These are phyloP conservation scores for Escovopsis weberi DNA, from an alignment of 2,329 filamentous ascomycete genomes.

Conservation along the genomic window DNA sequence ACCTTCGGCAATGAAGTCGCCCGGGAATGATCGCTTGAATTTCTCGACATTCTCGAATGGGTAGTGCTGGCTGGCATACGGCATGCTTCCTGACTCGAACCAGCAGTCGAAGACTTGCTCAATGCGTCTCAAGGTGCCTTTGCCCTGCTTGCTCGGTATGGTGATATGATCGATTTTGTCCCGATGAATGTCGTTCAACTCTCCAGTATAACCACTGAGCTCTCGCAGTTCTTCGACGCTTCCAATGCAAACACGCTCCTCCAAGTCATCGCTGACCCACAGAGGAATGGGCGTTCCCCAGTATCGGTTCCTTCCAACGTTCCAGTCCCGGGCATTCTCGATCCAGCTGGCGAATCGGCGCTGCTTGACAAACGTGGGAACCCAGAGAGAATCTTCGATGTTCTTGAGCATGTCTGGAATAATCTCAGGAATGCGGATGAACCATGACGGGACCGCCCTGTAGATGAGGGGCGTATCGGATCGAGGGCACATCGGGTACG, in stretches of 20 bases:
- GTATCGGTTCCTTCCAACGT: conserved; percentile 83
- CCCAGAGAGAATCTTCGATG: conserved; percentile 83
- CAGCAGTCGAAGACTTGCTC: conserved; percentile 93
- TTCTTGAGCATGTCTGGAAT: conserved; percentile 83
- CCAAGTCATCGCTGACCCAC: conserved; percentile 81
- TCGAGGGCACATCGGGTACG: conserved; percentile 84
- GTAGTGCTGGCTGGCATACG: conserved; percentile 81
- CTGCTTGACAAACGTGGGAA: conserved; percentile 80
- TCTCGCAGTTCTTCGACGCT: conserved; percentile 73
- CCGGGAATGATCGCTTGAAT: conserved; percentile 71
- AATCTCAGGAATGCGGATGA: conserved; percentile 73
- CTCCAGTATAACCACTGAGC: conserved; percentile 72
- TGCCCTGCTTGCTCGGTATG: conserved; percentile 79
- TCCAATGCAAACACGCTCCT: conserved; percentile 75
- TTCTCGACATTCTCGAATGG: conserved; percentile 79
- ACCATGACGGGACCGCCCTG: conserved; percentile 86
- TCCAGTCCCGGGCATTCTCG: conserved; percentile 82
- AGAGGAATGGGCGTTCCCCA: conserved; percentile 90
- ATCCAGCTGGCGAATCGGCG: conserved; percentile 89
- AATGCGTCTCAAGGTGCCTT: conserved; percentile 64
- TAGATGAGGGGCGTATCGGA: conserved; percentile 95
- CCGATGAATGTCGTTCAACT: conserved; percentile 74
- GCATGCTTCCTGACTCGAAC: conserved; percentile 96
- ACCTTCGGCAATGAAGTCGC: conserved; percentile 88
- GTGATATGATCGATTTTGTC: conserved; percentile 91